A percentile compares a stretch with the other conserved stretches of the same genome.
These are phyloP conservation scores for Immersiella caudata DNA, from an alignment of 495 filamentous ascomycete species.

Conservation along the genomic window DNA sequence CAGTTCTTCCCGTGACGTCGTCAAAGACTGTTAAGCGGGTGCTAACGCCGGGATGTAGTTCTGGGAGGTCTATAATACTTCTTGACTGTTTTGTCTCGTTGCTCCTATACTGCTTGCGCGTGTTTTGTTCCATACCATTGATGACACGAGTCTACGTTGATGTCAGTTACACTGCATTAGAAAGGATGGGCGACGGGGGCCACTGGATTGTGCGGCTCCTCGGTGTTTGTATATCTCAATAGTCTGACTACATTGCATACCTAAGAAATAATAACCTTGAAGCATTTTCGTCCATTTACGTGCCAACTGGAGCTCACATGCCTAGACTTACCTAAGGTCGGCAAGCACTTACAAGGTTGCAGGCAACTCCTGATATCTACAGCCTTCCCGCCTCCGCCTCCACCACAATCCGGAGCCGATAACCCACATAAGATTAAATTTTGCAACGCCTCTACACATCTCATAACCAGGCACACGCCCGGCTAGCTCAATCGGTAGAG, in stretches of 20 bases:
- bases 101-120: no score
- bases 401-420: no score
- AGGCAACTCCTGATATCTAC: no score
- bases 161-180: neutral
- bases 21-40: neutral
- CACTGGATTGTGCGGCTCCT: neutral
- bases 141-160: neutral
- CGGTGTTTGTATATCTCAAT: neutral
- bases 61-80: slow-evolving; percentile 2
- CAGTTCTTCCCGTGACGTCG: neutral
- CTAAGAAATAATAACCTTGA: neutral
- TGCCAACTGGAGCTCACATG: no score
- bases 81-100: neutral
- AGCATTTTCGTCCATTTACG: neutral
- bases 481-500: slow-evolving; percentile 82
- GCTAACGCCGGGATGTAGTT: neutral
- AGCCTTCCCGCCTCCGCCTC: no score
- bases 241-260: neutral
- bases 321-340: no score
- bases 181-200: neutral
- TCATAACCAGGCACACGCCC: slow-evolving; percentile 20
- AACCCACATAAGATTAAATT: neutral
- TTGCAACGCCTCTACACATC: neutral
- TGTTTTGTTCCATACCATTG: no score
- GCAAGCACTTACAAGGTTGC: no score